Percentiles rank a stretch among this genome's conserved stretches.
Conservation (phyloP, 257 asterid species). For the Mitragyna speciosa region DNA sequence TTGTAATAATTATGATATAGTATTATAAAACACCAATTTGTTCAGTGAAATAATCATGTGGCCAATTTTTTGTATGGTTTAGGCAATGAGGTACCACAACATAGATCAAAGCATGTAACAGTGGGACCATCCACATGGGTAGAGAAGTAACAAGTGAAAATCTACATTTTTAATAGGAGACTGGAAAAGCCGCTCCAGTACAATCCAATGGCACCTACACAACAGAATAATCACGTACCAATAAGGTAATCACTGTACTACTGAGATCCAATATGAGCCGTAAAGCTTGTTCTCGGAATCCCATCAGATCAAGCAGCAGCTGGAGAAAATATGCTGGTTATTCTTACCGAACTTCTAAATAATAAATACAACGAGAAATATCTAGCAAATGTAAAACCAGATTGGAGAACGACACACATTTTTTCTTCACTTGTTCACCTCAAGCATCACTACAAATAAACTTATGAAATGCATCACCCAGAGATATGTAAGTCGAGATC, state of each 20-base stretch:
- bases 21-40: neutral
- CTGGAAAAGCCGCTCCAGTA: neutral
- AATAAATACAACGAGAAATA: neutral
- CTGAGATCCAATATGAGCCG: constrained; percentile 96
- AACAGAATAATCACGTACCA: constrained; percentile 58
- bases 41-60: neutral
- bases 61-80: neutral
- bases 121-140: neutral
- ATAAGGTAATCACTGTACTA: constrained; percentile 95
- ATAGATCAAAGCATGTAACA: neutral
- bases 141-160: neutral
- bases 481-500: neutral
- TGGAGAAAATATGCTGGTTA: constrained; percentile 43
- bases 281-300: constrained; percentile 96
- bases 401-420: neutral
- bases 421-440: neutral
- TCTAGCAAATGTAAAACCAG: neutral
- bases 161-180: neutral
- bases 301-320: constrained; percentile 98
- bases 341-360: neutral
- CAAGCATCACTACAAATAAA: neutral
- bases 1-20: neutral
- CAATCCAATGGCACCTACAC: constrained; percentile 10
- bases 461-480: neutral
- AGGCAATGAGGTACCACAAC: neutral